Evolutionary conservation across 2,329 filamentous ascomycete genomes (phyloP).

Genomic region (Thielaviopsis musarum): DNA sequence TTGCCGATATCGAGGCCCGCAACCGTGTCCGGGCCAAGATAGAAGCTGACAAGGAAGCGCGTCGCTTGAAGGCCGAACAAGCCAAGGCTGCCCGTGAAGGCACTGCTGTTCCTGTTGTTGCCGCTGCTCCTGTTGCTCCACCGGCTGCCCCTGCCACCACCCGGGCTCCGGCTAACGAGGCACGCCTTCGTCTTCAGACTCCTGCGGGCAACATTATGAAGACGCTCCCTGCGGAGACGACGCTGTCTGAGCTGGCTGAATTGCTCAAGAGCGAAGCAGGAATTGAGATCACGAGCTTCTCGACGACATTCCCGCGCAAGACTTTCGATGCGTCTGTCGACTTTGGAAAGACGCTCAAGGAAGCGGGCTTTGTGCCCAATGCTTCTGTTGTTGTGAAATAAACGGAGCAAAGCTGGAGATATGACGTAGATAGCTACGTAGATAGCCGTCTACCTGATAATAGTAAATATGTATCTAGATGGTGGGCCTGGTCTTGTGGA

Average conservation of each 20-base stretch:
- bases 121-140: slow-evolving; percentile 28
- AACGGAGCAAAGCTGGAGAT: not conserved
- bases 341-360: slow-evolving; percentile 81
- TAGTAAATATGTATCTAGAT: not conserved
- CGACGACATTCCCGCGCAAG: slow-evolving; percentile 77
- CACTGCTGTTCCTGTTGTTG: slow-evolving; percentile 27
- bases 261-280: slow-evolving; percentile 57
- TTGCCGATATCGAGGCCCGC: slow-evolving; percentile 70
- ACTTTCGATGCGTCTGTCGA: slow-evolving; percentile 52
- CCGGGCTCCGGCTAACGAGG: slow-evolving; percentile 59
- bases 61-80: slow-evolving; percentile 66
- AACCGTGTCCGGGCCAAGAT: slow-evolving; percentile 85
- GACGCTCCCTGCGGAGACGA: slow-evolving; percentile 76
- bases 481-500: not conserved
- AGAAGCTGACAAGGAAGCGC: slow-evolving; percentile 82
- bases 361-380: slow-evolving; percentile 77
- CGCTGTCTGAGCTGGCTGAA: slow-evolving; percentile 80
- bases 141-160: slow-evolving; percentile 30
- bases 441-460: too few relatives aligned
- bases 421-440: not conserved
- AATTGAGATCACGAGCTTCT: slow-evolving; percentile 55
- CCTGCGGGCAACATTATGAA: slow-evolving; percentile 61
- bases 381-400: slow-evolving; percentile 67
- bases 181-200: slow-evolving; percentile 68
- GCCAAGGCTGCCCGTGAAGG: slow-evolving; percentile 80